phyloP scores from a whole-genome alignment of 148 eudicot species.

The Chenopodium formosanum region DNA sequence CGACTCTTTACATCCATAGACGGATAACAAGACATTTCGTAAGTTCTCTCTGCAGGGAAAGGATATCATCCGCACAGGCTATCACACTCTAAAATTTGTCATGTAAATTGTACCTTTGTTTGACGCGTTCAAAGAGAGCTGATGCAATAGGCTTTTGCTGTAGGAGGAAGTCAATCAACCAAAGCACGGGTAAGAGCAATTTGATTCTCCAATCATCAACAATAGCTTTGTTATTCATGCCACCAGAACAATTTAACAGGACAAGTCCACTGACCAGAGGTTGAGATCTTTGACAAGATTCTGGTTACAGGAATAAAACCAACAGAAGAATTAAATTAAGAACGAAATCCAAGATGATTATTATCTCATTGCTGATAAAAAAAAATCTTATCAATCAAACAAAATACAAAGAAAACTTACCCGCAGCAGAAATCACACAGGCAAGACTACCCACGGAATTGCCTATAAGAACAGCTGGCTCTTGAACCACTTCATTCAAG shows the following conservation, averaged over 20 bases:
- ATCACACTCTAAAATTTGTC: neutral
- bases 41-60: constrained; percentile 58
- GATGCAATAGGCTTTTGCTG: constrained; percentile 78
- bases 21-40: constrained; percentile 60
- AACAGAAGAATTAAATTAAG: neutral
- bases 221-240: constrained; percentile 97
- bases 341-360: neutral
- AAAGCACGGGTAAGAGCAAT: constrained; percentile 72
- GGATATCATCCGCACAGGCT: neutral
- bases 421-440: constrained; percentile 83
- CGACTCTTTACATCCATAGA: constrained; percentile 73
- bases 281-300: constrained; percentile 26
- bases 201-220: constrained; percentile 98
- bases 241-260: constrained; percentile 92
- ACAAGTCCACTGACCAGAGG: constrained; percentile 68
- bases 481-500: constrained; percentile 70
- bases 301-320: constrained; percentile 17
- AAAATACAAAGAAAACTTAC: constrained; percentile 29
- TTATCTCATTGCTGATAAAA: neutral
- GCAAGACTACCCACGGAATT: constrained; percentile 99
- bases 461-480: constrained; percentile 75
- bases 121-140: constrained; percentile 66
- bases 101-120: constrained; percentile 42
- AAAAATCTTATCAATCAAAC: neutral
- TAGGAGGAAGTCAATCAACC: constrained; percentile 73